Evolutionary conservation across 768 basidiomycete genomes (phyloP).

Genomic region (Trametes cingulata): DNA sequence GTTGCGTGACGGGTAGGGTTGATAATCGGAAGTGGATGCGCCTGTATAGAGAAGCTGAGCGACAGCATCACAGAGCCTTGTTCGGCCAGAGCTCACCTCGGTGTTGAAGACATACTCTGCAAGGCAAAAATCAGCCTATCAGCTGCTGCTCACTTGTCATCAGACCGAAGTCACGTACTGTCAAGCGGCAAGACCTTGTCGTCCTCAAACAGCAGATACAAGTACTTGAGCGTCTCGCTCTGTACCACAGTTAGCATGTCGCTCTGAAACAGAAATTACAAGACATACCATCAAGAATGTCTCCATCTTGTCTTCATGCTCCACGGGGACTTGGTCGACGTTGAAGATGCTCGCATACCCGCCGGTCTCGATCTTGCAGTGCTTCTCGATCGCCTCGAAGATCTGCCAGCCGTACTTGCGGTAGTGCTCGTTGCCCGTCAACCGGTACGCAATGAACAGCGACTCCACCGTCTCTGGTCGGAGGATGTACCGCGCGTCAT

Average conservation of each 20-base stretch:
- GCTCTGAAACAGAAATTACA: background rate
- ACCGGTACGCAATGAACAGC: slow-evolving; percentile 87
- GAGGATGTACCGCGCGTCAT: slow-evolving; percentile 93
- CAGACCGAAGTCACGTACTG: slow-evolving; percentile 47
- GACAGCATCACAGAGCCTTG: background rate
- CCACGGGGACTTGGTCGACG: slow-evolving; percentile 73
- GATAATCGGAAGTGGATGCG: slow-evolving; percentile 74
- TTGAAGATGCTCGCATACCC: slow-evolving; percentile 85
- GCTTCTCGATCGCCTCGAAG: slow-evolving; percentile 84
- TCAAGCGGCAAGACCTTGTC: slow-evolving; percentile 68
- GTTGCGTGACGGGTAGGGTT: slow-evolving; percentile 48
- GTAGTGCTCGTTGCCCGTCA: slow-evolving; percentile 82
- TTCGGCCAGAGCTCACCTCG: slow-evolving; percentile 55
- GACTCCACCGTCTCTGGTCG: slow-evolving; percentile 96
- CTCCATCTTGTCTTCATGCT: slow-evolving; percentile 89
- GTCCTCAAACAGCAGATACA: slow-evolving; percentile 86
- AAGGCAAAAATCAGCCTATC: slow-evolving; percentile 10
- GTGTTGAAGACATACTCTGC: slow-evolving; percentile 91
- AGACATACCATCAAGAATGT: slow-evolving; percentile 82
- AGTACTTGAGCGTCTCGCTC: slow-evolving; percentile 91
- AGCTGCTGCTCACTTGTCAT: background rate
- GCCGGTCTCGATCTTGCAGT: slow-evolving; percentile 75
- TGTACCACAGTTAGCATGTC: slow-evolving; percentile 30
- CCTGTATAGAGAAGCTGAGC: slow-evolving; percentile 37
- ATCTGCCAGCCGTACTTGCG: slow-evolving; percentile 86